A percentile compares a stretch with the other conserved stretches of the same genome.
Conservation (phyloP, 148 eudicot genomes). For the Talinum fruticosum region DNA sequence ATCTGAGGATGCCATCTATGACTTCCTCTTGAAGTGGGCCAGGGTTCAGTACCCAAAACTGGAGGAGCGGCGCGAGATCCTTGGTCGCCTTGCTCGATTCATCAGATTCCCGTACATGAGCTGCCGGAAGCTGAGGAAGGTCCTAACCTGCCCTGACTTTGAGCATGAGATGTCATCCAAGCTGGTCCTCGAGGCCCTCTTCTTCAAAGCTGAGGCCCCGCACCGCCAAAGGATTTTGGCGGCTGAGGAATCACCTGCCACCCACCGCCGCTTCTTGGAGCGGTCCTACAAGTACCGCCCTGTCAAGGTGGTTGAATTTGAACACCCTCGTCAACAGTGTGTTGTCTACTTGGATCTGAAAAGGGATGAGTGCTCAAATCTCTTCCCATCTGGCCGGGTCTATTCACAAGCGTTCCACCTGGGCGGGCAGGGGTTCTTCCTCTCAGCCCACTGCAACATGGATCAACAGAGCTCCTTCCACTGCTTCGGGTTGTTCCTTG, state of each 20-base stretch:
- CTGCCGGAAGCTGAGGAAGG: constrained; percentile 75
- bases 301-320: constrained; percentile 79
- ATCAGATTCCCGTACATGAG: constrained; percentile 87
- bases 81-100: constrained; percentile 61
- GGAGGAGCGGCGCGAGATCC: constrained; percentile 73
- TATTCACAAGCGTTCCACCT: constrained; percentile 88
- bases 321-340: constrained; percentile 73
- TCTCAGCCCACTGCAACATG: constrained; percentile 93
- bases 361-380: constrained; percentile 63
- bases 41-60: constrained; percentile 56
- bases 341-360: constrained; percentile 79
- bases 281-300: constrained; percentile 85
- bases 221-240: constrained; percentile 71
- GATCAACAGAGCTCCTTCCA: constrained; percentile 83
- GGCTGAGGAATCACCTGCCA: constrained; percentile 47
- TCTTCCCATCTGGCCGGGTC: constrained; percentile 73
- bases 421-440: constrained; percentile 88
- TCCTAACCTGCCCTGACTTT: constrained; percentile 68
- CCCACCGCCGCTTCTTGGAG: constrained; percentile 56
- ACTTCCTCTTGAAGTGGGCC: constrained; percentile 77
- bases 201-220: constrained; percentile 85
- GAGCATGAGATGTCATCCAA: constrained; percentile 76
- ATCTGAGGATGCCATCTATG: constrained; percentile 86
- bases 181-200: constrained; percentile 81
- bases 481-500: constrained; percentile 79